Percentiles rank a stretch among this genome's conserved stretches.
Evolutionary conservation across 2,329 filamentous ascomycete genomes (phyloP).

Genomic region (Ophiocordyceps camponoti-saundersi): DNA sequence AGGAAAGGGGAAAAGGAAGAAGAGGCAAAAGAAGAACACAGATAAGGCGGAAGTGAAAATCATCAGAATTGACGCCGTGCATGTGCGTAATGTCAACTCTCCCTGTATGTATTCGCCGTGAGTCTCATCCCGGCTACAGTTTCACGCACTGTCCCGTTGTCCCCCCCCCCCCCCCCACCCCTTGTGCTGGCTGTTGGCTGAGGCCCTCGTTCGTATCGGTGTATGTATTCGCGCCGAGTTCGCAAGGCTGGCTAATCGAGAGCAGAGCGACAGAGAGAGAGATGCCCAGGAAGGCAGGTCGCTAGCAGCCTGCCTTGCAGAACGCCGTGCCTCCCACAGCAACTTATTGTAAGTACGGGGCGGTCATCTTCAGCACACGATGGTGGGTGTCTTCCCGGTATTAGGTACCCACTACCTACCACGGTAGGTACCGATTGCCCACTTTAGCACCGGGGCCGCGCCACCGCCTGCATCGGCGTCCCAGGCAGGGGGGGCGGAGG

Average conservation of each 20-base stretch:
- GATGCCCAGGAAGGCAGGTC: neutral
- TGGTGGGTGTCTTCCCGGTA: neutral
- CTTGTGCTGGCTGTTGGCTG: too few species aligned
- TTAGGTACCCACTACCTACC: neutral
- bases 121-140: neutral
- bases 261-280: neutral
- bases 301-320: neutral
- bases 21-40: neutral
- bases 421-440: neutral
- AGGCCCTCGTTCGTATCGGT: too few species aligned
- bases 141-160: neutral
- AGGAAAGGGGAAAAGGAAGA: neutral
- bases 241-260: too few species aligned
- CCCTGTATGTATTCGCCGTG: neutral
- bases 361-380: neutral
- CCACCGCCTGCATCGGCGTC: conserved; percentile 2
- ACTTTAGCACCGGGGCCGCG: conserved; percentile 1
- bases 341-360: too few species aligned
- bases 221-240: too few species aligned
- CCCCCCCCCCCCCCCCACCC: too few species aligned
- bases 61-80: neutral
- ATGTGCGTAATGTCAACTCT: conserved; percentile 2
- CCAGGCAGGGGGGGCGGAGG: neutral
- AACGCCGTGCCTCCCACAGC: neutral
- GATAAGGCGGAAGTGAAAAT: neutral